Evolutionary conservation across 192 early-diverging fungal genomes (phyloP), one percentile per base, ranked within the genome.

Genomic region (Backusella mclennaniae): DNA sequence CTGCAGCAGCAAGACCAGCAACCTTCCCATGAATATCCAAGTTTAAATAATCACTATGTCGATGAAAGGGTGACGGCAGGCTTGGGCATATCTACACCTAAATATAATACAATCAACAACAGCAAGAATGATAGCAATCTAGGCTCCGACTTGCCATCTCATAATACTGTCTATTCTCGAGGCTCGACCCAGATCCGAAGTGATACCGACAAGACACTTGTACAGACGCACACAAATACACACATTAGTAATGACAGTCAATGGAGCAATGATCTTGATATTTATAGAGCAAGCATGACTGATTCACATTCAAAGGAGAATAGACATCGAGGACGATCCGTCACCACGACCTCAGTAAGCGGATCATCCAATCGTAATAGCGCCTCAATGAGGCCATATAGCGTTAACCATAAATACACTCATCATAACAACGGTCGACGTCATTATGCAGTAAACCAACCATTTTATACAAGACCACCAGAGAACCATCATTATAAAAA

Each of bases 11-110:
- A 53, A 44, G n/a, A 63, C 5, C 66, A 11, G 5, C 35, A 38
- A 38, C 4, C 38, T 1, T 67, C 68, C 4, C 52, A 42, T 29
- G 75, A 76, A 3, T 63, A 42, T 67, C 72, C 67, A 15, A 53
- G 56, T 3, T 23, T n/a, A 35, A 35, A 8, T 39, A 59, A 33
- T 39, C 66, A 21, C 38, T 21, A 56, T 46, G 49, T 75, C 1
- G 79, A 80, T 72, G 69, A 73, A 67, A 56, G 69, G 42, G 26
- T 73, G 7, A 77, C 73, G 19, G 73, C 71, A n/a, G 76, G 80
- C 12, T 36, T 77, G n/a, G 72, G 76, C 6, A 63, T 77, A n/a
- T 67, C 76, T 4, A 71, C 53, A 14, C 71, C 76, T 11, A 39
- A 39, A 39, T 9, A 12, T 3, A 63, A 6, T 19, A 49, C 7